Percentiles rank a stretch among this genome's conserved stretches.
Evolutionary conservation across 140 eudicot species (phyloP).

Genomic region (Stevia rebaudiana): DNA sequence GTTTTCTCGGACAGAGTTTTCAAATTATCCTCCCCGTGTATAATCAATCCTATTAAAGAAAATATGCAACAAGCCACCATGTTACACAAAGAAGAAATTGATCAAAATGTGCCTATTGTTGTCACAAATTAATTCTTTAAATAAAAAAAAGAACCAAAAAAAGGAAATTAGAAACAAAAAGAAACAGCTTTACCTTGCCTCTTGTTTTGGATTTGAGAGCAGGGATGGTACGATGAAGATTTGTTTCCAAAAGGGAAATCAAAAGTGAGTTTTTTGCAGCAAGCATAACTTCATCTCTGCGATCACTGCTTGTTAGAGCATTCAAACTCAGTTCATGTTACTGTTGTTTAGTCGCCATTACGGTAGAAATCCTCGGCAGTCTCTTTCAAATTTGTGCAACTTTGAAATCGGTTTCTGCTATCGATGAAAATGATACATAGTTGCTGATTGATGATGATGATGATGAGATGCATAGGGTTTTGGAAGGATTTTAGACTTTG

Average conservation of each 20-base stretch:
- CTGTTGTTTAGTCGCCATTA: conserved; percentile 38
- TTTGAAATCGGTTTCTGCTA: conserved; percentile 15
- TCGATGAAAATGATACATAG: conserved; percentile 16
- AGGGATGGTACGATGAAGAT: conserved; percentile 68
- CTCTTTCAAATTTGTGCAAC: conserved; percentile 7
- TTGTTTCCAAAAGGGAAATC: conserved; percentile 75
- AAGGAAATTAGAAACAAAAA: no score
- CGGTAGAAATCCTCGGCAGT: conserved; percentile 8
- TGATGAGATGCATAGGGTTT: conserved; percentile 32
- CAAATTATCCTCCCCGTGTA: no score
- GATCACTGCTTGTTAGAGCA: conserved; percentile 33
- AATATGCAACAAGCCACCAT: no score
- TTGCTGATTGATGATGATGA: conserved; percentile 13
- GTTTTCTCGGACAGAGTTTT: no score
- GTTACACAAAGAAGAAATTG: no score
- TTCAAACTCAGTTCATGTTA: conserved; percentile 25
- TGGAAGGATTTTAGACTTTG: conserved; percentile 47
- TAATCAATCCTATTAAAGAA: no score
- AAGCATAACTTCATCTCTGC: conserved; percentile 51
- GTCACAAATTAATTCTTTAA: no score
- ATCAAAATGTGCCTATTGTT: no score
- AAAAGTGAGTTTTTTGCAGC: conserved; percentile 42
- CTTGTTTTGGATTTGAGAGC: conserved; percentile 65
- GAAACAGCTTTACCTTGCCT: conserved; percentile 98
- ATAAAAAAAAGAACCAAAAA: no score